phyloP scores from a whole-genome alignment of 2,329 filamentous ascomycete genomes.

The Clonostachys sp. region DNA sequence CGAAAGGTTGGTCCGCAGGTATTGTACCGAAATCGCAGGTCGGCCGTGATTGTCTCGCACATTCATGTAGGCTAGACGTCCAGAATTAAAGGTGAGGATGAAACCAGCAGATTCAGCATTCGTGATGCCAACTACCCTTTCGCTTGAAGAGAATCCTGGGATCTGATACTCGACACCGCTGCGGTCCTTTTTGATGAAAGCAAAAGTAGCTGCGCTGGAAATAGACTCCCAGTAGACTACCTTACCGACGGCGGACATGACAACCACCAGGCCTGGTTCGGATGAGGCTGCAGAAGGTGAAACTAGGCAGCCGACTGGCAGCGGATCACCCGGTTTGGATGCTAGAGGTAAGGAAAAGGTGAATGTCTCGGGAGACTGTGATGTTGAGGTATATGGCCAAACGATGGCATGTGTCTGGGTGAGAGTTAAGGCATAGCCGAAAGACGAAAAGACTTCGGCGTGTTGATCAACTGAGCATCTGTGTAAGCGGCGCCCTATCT shows the following conservation, averaged over 20 bases:
- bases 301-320: constrained; percentile 81
- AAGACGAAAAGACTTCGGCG: constrained; percentile 60
- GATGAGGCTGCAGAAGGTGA: constrained; percentile 72
- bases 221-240: constrained; percentile 96
- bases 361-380: constrained; percentile 70
- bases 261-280: constrained; percentile 80
- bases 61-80: constrained; percentile 80
- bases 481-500: not conserved
- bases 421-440: constrained; percentile 73
- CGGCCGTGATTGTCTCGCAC: constrained; percentile 84
- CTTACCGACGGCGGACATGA: constrained; percentile 79
- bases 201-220: constrained; percentile 79
- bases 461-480: constrained; percentile 51
- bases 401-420: constrained; percentile 80
- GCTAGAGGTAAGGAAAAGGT: constrained; percentile 74
- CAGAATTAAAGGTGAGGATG: constrained; percentile 78
- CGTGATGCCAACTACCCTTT: constrained; percentile 71
- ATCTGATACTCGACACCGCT: constrained; percentile 74
- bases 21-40: constrained; percentile 72
- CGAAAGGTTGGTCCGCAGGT: constrained; percentile 60
- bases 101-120: constrained; percentile 85
- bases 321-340: constrained; percentile 61
- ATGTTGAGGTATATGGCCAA: constrained; percentile 79
- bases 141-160: constrained; percentile 70
- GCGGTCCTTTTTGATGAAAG: constrained; percentile 76